phyloP scores from a whole-genome alignment of 2,329 filamentous ascomycete species.

The Xylaria digitata region DNA sequence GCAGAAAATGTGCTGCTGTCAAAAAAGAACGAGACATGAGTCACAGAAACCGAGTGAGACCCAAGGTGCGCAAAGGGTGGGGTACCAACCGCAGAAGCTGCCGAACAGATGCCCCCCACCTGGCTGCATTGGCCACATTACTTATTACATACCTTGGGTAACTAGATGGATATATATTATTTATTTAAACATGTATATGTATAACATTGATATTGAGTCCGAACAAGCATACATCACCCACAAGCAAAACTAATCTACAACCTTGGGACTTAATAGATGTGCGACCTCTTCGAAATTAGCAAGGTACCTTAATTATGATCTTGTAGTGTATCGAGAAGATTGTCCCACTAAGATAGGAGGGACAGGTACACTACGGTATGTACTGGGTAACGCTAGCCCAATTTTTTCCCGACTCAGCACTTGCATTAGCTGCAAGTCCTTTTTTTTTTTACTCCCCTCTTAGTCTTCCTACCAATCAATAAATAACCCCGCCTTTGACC shows the following conservation, averaged over 20 bases:
- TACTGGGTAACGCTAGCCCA: neutral
- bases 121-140: slow-evolving; percentile 4
- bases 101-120: neutral
- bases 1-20: slow-evolving; percentile 21
- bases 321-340: too few relatives aligned
- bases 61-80: slow-evolving; percentile 19
- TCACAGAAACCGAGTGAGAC: slow-evolving; percentile 17
- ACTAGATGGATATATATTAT: too few relatives aligned
- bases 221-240: too few relatives aligned
- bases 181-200: too few relatives aligned
- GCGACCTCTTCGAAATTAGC: too few relatives aligned
- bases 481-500: slow-evolving; percentile 1
- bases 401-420: neutral
- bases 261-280: too few relatives aligned
- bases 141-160: too few relatives aligned
- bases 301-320: too few relatives aligned
- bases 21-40: slow-evolving; percentile 25
- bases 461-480: too few relatives aligned
- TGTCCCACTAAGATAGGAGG: neutral
- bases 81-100: slow-evolving; percentile 11
- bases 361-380: neutral
- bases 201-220: too few relatives aligned
- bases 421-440: slow-evolving; percentile 5
- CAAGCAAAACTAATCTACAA: too few relatives aligned
- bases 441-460: neutral